These are phyloP conservation scores for Pilaira anomala DNA, from an alignment of 192 early-diverging fungal species.

Conservation along the genomic window DNA sequence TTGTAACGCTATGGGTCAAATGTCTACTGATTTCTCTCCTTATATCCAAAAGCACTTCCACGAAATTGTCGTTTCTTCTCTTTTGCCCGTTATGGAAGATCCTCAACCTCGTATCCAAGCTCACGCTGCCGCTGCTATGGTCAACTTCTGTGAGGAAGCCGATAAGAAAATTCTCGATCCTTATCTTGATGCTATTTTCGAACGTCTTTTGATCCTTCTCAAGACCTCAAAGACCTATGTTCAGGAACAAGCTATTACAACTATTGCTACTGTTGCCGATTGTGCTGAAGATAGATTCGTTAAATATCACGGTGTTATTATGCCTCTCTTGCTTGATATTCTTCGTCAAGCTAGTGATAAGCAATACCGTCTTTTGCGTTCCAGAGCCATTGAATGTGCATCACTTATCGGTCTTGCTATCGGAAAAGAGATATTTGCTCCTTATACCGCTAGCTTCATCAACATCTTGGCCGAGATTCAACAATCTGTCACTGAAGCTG, in stretches of 20 bases:
- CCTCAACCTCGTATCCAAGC: slow-evolving; percentile 85
- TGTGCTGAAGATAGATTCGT: slow-evolving; percentile 87
- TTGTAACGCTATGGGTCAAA: slow-evolving; percentile 95
- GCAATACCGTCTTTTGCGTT: slow-evolving; percentile 88
- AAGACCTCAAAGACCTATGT: slow-evolving; percentile 86
- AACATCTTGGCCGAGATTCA: slow-evolving; percentile 80
- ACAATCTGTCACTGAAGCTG: slow-evolving; percentile 75
- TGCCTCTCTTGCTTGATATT: slow-evolving; percentile 93
- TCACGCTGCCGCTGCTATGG: slow-evolving; percentile 93
- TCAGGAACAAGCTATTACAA: slow-evolving; percentile 98
- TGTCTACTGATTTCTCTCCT: slow-evolving; percentile 94
- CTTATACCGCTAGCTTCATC: slow-evolving; percentile 78
- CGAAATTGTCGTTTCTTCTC: slow-evolving; percentile 62
- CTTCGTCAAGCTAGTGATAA: slow-evolving; percentile 78
- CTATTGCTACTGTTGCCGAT: slow-evolving; percentile 95
- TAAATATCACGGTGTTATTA: slow-evolving; percentile 91
- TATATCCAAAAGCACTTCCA: slow-evolving; percentile 72
- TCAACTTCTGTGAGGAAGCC: slow-evolving; percentile 95
- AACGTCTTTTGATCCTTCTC: slow-evolving; percentile 79
- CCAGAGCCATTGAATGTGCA: slow-evolving; percentile 98
- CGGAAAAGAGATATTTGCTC: slow-evolving; percentile 82
- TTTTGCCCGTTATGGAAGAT: slow-evolving; percentile 90
- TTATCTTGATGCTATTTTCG: slow-evolving; percentile 88
- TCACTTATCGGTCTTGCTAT: slow-evolving; percentile 92
- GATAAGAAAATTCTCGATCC: slow-evolving; percentile 80